Conservation (phyloP, 78 protist genomes). For the Dictyostelium brefeldianum region DNA sequence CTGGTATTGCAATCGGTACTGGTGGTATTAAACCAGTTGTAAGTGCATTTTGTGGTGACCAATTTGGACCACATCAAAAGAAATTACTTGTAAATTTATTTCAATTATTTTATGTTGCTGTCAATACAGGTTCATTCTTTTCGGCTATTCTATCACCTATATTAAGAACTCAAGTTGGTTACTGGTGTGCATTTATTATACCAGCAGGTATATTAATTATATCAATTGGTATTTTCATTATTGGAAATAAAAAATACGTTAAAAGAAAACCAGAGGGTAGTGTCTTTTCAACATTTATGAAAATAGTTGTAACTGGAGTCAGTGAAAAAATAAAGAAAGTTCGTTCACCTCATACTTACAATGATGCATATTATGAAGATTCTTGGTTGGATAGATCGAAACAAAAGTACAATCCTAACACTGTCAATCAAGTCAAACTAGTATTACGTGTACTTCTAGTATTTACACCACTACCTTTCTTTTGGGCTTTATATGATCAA, state of each 20-base stretch:
- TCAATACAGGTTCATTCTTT: slow-evolving; percentile 86
- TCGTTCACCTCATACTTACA: background rate
- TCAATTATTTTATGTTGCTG: slow-evolving; percentile 82
- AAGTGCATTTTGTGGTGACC: slow-evolving; percentile 89
- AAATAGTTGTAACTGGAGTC: slow-evolving; percentile 27
- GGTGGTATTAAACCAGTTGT: slow-evolving; percentile 89
- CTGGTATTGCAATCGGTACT: slow-evolving; percentile 86
- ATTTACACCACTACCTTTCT: slow-evolving; percentile 82
- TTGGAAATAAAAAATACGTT: slow-evolving; percentile 68
- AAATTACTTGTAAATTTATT: slow-evolving; percentile 60
- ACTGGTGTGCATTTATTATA: slow-evolving; percentile 85
- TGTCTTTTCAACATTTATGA: background rate
- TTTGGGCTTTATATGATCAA: slow-evolving; percentile 89
- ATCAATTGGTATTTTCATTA: slow-evolving; percentile 44
- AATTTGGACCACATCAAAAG: slow-evolving; percentile 62
- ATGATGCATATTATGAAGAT: slow-evolving; percentile 14
- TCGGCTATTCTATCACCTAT: slow-evolving; percentile 87
- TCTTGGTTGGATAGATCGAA: slow-evolving; percentile 65
- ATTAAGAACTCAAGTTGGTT: slow-evolving; percentile 59
- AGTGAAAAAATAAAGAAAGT: slow-evolving; percentile 26
- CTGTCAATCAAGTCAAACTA: slow-evolving; percentile 14
- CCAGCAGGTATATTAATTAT: slow-evolving; percentile 82
- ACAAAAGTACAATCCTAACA: slow-evolving; percentile 10
- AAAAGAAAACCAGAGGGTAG: slow-evolving; percentile 31
- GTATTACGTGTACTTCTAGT: slow-evolving; percentile 24